Base-by-base conservation (phyloP, 2,329 filamentous ascomycete genomes). In the Elsinoe batatas region DNA sequence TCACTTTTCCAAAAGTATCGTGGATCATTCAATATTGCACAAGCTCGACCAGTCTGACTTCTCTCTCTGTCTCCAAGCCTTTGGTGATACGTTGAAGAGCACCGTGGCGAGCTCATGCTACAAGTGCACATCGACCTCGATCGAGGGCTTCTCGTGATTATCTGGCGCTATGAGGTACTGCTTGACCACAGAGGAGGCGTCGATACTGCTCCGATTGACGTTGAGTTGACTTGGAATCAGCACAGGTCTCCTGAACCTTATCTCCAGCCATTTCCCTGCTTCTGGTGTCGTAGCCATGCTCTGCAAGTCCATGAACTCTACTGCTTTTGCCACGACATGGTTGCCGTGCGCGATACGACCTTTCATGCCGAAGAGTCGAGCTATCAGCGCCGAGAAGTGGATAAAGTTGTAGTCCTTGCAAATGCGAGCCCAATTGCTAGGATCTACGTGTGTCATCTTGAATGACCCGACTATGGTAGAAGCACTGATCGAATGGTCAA, bases 361-460 rank as follows among this genome's bases (percentile, higher is more conserved):
- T 8, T 44, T 37, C 18, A 62, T 60, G 10, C 59, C 61, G 33
- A 62, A 61, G 1, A 62, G 15, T 11, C 44, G 58, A 1, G 61
- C 59, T 1, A 56, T 54, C 11, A 58, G 1, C 3, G 11, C 42
- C 1, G 58, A 61, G 26, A 61, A 50, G 22, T 62, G 61, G 15
- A 62, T 62, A 1, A 56, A 58, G 35, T 62, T 61, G 32, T 61
- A 61, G 57, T 62, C 61, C 46, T 61, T 61, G 33, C 54, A 57
- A 13, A 56, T 36, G 1, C 55, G 54, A 13, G 61, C 61, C 61
- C 61, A 62, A 18, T 17, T 40, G 4, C 36, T 20, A 6, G 61
- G 57, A 55, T 59, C 61, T 15, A 7, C 22, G 4, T 10, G 13
- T 12, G 30, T 51, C 37, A 60, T 56, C 1, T n/a, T 35, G 35